A percentile compares a stretch with the other conserved stretches of the same genome.
phyloP scores from a whole-genome alignment of 805 yeast species.

The Sungouiella blattae region DNA sequence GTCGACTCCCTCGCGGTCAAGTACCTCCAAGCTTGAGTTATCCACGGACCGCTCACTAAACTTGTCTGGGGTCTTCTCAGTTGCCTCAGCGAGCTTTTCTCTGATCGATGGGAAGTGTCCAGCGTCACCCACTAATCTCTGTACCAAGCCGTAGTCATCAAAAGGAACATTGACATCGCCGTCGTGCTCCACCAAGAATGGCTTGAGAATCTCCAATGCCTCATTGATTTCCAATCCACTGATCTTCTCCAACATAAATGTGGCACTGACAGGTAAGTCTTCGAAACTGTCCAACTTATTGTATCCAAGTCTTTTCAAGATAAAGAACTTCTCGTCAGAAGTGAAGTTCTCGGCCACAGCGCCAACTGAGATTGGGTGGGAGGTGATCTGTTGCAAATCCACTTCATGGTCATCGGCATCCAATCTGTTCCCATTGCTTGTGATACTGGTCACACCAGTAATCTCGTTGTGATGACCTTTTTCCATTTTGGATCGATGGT shows the following conservation, averaged over 20 bases:
- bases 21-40: too few relatives aligned
- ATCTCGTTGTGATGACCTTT: too few relatives aligned
- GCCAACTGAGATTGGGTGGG: constrained; percentile 23
- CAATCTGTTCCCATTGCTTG: constrained; percentile 1
- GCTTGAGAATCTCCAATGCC: constrained; percentile 36
- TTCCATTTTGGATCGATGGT: too few relatives aligned
- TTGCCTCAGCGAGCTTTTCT: neutral
- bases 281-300: constrained; percentile 25
- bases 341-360: constrained; percentile 24
- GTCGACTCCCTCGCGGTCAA: neutral
- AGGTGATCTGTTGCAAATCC: constrained; percentile 17
- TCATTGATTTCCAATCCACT: constrained; percentile 32
- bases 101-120: neutral
- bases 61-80: neutral
- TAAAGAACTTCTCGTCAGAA: constrained; percentile 23
- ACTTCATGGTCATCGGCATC: constrained; percentile 11
- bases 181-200: constrained; percentile 37
- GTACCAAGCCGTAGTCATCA: constrained; percentile 32
- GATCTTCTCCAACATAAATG: constrained; percentile 41
- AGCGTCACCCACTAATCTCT: constrained; percentile 15
- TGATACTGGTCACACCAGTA: too few relatives aligned
- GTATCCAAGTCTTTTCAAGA: constrained; percentile 25
- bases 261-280: constrained; percentile 29
- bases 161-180: constrained; percentile 48
- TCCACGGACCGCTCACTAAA: neutral